phyloP scores from a whole-genome alignment of 164 flowering plant genomes.

The Akebia trifoliata region DNA sequence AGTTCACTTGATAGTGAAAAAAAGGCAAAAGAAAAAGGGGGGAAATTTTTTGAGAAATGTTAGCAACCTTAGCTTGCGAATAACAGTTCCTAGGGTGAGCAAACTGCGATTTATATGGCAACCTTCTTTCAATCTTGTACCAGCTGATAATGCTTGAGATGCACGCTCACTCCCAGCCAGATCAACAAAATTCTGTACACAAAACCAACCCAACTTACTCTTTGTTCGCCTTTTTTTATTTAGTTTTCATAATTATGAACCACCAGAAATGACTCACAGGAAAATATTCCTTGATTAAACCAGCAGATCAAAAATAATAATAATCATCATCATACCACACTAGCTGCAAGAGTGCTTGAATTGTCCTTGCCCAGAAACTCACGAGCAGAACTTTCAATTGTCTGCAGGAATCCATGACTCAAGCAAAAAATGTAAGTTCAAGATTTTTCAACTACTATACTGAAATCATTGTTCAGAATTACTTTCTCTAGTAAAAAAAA shows the following conservation, averaged over 20 bases:
- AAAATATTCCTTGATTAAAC: not conserved
- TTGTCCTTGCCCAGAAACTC: conserved; percentile 40
- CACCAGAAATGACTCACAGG: not conserved
- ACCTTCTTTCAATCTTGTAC: conserved; percentile 91
- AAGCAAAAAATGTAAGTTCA: not conserved
- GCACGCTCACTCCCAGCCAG: conserved; percentile 99
- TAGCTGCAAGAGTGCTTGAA: conserved; percentile 68
- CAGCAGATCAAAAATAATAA: not conserved
- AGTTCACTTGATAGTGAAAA: not conserved
- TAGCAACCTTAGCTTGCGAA: conserved; percentile 97
- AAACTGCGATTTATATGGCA: conserved; percentile 95
- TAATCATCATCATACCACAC: conserved; percentile 61
- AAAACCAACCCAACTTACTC: not conserved
- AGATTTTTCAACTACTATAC: not conserved
- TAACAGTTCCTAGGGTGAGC: conserved; percentile 85
- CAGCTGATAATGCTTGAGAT: conserved; percentile 80
- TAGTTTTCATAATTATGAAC: not conserved
- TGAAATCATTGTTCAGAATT: conserved; percentile 4
- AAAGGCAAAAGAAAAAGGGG: not conserved
- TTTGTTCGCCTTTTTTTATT: not conserved
- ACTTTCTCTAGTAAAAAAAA: conserved; percentile 1
- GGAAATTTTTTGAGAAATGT: too few relatives aligned
- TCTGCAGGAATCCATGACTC: conserved; percentile 35
- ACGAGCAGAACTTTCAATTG: conserved; percentile 77
- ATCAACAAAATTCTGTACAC: conserved; percentile 84